Percentiles rank a stretch among this genome's conserved stretches.
These are phyloP conservation scores for Aureobasidium sp. DNA, from an alignment of 2,329 filamentous ascomycete genomes.

Conservation along the genomic window DNA sequence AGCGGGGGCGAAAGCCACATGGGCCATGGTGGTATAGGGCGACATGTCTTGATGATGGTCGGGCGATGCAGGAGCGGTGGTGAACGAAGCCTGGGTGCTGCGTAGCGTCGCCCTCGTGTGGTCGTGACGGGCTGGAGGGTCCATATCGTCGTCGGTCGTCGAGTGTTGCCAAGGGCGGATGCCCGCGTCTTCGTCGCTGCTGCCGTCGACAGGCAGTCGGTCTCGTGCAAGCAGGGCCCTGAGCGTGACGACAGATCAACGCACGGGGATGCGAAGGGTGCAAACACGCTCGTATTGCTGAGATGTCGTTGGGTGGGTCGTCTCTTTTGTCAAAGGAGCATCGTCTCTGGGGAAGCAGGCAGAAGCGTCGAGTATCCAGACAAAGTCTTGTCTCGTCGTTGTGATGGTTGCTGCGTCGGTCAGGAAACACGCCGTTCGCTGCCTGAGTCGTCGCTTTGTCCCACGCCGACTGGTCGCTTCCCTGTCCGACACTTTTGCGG, in stretches of 20 bases:
- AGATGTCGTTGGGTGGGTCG: neutral
- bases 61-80: conserved; percentile 22
- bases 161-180: neutral
- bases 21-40: conserved; percentile 41
- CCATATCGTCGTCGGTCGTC: conserved; percentile 6
- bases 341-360: neutral
- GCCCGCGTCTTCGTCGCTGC: neutral
- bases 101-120: neutral
- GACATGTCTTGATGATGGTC: conserved; percentile 16
- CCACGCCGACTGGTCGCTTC: neutral
- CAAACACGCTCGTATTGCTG: neutral
- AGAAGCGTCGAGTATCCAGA: neutral
- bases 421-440: conserved; percentile 2
- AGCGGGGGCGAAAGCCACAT: conserved; percentile 54
- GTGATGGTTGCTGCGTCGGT: conserved; percentile 1
- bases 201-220: neutral
- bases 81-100: conserved; percentile 21
- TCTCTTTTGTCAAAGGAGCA: neutral
- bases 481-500: conserved; percentile 1
- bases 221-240: conserved; percentile 8
- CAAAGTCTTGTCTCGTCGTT: neutral
- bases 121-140: conserved; percentile 7
- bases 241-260: conserved; percentile 12
- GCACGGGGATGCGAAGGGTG: conserved; percentile 7
- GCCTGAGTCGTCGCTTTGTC: conserved; percentile 9